Evolutionary conservation across 768 basidiomycete genomes (phyloP).

Genomic region (Hericium alpestre): DNA sequence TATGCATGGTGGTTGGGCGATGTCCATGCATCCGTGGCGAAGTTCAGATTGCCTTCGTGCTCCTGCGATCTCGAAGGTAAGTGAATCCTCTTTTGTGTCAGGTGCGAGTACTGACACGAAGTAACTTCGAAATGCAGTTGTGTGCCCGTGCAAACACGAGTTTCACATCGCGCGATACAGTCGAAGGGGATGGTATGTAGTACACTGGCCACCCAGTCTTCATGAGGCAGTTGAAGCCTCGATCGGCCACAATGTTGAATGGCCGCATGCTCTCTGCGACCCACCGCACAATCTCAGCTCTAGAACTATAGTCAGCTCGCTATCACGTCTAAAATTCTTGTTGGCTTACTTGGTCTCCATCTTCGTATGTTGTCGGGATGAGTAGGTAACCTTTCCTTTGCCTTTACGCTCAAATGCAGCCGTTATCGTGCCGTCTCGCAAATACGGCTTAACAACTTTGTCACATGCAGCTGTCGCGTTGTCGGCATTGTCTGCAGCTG

Average conservation of each 20-base stretch:
- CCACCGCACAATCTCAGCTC: conserved; percentile 26
- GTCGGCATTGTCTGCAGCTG: background rate
- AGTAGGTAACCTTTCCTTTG: conserved; percentile 23
- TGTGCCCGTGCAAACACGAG: conserved; percentile 18
- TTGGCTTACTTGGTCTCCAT: conserved; percentile 15
- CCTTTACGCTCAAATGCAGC: conserved; percentile 18
- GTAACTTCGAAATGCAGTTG: conserved; percentile 15
- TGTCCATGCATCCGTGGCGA: conserved; percentile 29
- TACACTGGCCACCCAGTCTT: conserved; percentile 24
- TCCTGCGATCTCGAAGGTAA: conserved; percentile 13
- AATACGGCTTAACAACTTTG: background rate
- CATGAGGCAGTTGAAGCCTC: conserved; percentile 22
- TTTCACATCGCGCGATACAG: conserved; percentile 24
- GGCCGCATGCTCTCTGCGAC: conserved; percentile 23
- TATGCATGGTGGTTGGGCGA: conserved; percentile 26
- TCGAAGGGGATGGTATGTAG: conserved; percentile 24
- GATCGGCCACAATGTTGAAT: conserved; percentile 25
- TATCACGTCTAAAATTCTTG: too few species aligned
- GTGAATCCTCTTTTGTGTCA: background rate
- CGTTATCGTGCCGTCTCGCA: conserved; percentile 12
- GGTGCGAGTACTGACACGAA: conserved; percentile 3
- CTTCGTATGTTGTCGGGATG: conserved; percentile 18
- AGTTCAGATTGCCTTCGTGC: conserved; percentile 21
- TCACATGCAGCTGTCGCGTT: background rate
- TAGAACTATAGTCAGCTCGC: background rate